Conservation (phyloP, 1,284 basidiomycete species). For the Ceratorhiza oryzae-sativae region DNA sequence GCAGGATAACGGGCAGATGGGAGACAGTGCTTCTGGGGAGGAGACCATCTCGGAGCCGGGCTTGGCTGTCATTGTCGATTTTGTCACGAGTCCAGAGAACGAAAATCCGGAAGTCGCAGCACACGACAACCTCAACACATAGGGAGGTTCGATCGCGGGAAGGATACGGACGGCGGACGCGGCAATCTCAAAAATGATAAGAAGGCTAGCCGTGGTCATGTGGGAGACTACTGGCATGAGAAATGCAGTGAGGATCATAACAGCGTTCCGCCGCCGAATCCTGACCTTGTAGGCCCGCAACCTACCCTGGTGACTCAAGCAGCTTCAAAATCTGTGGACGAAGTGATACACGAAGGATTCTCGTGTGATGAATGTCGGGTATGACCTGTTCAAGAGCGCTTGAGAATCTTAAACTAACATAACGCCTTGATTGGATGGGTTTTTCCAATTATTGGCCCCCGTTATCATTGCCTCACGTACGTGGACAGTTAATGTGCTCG, state of each 20-base stretch:
- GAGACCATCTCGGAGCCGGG: not conserved
- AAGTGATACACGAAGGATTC: not conserved
- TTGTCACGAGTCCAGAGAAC: too few species aligned
- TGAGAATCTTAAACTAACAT: too few species aligned
- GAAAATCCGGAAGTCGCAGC: too few species aligned
- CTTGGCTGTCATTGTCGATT: not conserved
- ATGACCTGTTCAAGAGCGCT: not conserved
- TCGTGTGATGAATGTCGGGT: constrained; percentile 39
- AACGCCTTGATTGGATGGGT: not conserved
- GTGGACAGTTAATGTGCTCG: not conserved
- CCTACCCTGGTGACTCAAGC: too few species aligned
- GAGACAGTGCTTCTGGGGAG: not conserved
- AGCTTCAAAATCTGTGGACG: not conserved
- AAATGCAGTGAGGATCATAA: too few species aligned
- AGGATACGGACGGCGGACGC: not conserved
- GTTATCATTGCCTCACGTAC: constrained; percentile 41
- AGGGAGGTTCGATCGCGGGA: not conserved
- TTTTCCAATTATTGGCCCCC: constrained; percentile 38
- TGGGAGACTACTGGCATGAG: too few species aligned
- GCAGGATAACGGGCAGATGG: not conserved
- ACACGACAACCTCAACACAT: too few species aligned
- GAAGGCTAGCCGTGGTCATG: constrained; percentile 15
- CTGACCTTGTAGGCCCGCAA: too few species aligned
- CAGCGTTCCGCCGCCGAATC: too few species aligned
- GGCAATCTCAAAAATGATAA: not conserved